Percentiles rank a stretch among this genome's conserved stretches.
These are phyloP conservation scores for Basidiobolus heterosporus DNA, from an alignment of 371 early-diverging fungal species.

Conservation along the genomic window DNA sequence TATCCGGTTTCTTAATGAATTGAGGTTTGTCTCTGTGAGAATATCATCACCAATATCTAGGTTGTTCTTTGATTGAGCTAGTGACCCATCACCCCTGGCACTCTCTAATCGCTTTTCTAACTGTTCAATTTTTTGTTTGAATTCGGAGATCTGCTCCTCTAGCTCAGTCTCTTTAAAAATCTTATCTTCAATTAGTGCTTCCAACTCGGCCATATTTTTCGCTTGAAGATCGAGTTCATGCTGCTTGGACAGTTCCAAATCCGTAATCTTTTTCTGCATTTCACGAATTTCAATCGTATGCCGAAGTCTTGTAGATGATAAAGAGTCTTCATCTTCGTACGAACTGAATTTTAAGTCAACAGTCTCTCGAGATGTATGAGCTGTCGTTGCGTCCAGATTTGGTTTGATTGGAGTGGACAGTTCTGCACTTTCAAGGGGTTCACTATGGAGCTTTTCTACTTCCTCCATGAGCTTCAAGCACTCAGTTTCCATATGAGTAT, in stretches of 20 bases:
- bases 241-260: constrained; percentile 35
- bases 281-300: constrained; percentile 36
- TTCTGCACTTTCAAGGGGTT: constrained; percentile 22
- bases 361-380: constrained; percentile 8
- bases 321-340: constrained; percentile 24
- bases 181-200: constrained; percentile 54
- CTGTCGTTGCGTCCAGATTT: constrained; percentile 7
- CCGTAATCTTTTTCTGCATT: constrained; percentile 28
- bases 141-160: constrained; percentile 31
- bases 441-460: constrained; percentile 45
- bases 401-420: constrained; percentile 8
- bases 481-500: constrained; percentile 47
- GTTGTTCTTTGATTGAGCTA: constrained; percentile 6
- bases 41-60: constrained; percentile 5
- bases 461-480: constrained; percentile 59
- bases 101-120: constrained; percentile 12
- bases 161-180: constrained; percentile 58
- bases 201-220: constrained; percentile 50
- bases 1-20: not conserved
- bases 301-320: constrained; percentile 22
- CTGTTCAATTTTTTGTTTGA: constrained; percentile 32
- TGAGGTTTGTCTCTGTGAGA: constrained; percentile 2
- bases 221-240: constrained; percentile 33
- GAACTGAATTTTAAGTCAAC: constrained; percentile 6
- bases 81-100: not conserved